A percentile compares a stretch with the other conserved stretches of the same genome.
These are phyloP conservation scores for Blepharisma stoltei DNA, from an alignment of 73 alveolate species.

Conservation along the genomic window DNA sequence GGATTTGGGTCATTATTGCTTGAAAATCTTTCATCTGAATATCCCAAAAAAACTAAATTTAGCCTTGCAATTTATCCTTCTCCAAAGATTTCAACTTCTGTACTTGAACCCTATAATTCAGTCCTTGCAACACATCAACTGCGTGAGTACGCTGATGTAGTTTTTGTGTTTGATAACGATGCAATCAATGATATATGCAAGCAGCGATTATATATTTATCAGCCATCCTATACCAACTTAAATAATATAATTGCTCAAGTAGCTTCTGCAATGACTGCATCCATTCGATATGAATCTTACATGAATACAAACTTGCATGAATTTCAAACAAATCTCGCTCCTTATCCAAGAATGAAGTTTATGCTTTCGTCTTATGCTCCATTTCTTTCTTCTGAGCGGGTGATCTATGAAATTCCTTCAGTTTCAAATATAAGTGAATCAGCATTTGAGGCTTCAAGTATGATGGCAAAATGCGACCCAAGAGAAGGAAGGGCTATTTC, in stretches of 20 bases:
- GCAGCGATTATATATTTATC: conserved; percentile 36
- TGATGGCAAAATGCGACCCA: conserved; percentile 31
- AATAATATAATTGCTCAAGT: conserved; percentile 47
- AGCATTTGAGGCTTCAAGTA: conserved; percentile 21
- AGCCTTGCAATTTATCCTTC: conserved; percentile 41
- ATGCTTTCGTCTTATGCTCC: conserved; percentile 63
- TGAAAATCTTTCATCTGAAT: conserved; percentile 29
- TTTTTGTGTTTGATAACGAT: conserved; percentile 52
- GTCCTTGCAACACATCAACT: conserved; percentile 30
- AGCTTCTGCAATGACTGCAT: conserved; percentile 41
- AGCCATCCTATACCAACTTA: conserved; percentile 35
- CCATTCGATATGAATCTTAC: conserved; percentile 59
- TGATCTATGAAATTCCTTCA: conserved; percentile 34
- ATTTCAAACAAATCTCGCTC: conserved; percentile 51
- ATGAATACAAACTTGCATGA: conserved; percentile 60
- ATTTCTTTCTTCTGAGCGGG: conserved; percentile 53
- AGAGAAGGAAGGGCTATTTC: conserved; percentile 28
- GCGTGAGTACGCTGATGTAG: conserved; percentile 27
- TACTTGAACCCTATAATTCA: conserved; percentile 48
- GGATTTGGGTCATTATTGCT: conserved; percentile 37
- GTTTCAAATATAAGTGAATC: conserved; percentile 50
- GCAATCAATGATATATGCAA: conserved; percentile 60
- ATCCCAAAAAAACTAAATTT: conserved; percentile 29
- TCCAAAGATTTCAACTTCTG: background rate
- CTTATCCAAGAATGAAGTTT: conserved; percentile 67